Evolutionary conservation across 225 moss, liverwort and hornwort species (phyloP), one percentile per base, ranked within the genome.

Genomic region (Asterella californica): DNA sequence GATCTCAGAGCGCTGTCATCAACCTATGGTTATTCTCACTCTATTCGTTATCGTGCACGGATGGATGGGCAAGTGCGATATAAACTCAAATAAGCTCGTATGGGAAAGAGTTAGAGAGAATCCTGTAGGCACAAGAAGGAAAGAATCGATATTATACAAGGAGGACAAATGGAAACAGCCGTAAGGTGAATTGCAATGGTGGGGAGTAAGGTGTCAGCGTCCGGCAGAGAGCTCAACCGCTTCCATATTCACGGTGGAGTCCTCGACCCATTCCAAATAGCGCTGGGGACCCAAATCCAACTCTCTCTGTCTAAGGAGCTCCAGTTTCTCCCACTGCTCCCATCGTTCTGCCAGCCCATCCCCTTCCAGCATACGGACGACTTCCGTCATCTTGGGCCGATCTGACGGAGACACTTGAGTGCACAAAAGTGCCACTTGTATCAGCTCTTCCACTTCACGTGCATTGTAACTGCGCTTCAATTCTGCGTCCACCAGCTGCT

Each of bases 321-420:
- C 96, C 83, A 94, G 84, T 81, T 90, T 94, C 81, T 96, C 92
- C 96, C 96, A 96, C 87, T 96, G 85, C 86, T 96, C 96, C 96
- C 96, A 96, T 48, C 94, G 94, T 85, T 96, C 96, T 21, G 90
- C 91, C 27, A 96, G 83, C 37, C 96, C 96, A 82, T 96, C 94
- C 59, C 96, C 96, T 80, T 96, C 96, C 61, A 96, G 79, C 94
- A 96, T 96, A 45, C 91, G 92, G 64, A 94, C 96, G 32, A 96
- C 94, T 55, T 96, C 96, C 36, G 89, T 87, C 96, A 96, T 96
- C 84, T 96, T 96, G 18, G 96, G 96, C 65, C 96, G 89, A 66
- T 96, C 96, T 50, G 88, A 83, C 19, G 94, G 96, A 81, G 94
- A 94, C 34, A 90, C 83, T 86, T 96, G 96, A 14, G 96, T 94